These are phyloP conservation scores for Oenanthe javanica DNA, from an alignment of 140 eudicot genomes.

Conservation along the genomic window DNA sequence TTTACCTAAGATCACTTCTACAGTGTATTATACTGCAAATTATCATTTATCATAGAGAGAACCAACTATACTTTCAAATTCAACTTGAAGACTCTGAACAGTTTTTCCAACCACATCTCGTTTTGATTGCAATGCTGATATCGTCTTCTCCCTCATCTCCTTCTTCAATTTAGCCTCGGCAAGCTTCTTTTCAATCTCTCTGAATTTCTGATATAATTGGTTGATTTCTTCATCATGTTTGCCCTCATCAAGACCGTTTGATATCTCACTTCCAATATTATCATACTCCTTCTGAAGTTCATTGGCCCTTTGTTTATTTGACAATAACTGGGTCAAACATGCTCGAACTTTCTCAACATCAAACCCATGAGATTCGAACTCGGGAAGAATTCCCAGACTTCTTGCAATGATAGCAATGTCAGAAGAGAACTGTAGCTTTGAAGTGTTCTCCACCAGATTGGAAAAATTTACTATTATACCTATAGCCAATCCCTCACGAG, in stretches of 20 bases:
- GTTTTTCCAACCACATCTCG: background rate
- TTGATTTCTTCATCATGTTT: constrained; percentile 11
- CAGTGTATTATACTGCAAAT: background rate
- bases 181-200: constrained; percentile 14
- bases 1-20: no score
- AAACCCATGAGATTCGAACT: constrained; percentile 37
- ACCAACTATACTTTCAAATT: background rate
- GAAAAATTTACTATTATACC: constrained; percentile 25
- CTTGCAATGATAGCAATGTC: constrained; percentile 11
- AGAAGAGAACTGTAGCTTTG: constrained; percentile 18
- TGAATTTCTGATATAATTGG: background rate
- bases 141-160: constrained; percentile 17
- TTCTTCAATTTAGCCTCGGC: background rate
- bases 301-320: constrained; percentile 11
- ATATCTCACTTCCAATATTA: constrained; percentile 9
- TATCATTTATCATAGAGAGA: background rate
- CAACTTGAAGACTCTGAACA: constrained; percentile 2
- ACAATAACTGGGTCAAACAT: constrained; percentile 19
- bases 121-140: constrained; percentile 11
- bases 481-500: constrained; percentile 43
- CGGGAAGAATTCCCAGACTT: constrained; percentile 15
- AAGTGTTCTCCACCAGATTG: constrained; percentile 19
- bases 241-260: background rate
- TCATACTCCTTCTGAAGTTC: constrained; percentile 15
- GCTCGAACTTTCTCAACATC: constrained; percentile 22